A percentile compares a stretch with the other conserved stretches of the same genome.
phyloP scores from a whole-genome alignment of 2,329 filamentous ascomycete genomes.

The Aschersonia sp. region DNA sequence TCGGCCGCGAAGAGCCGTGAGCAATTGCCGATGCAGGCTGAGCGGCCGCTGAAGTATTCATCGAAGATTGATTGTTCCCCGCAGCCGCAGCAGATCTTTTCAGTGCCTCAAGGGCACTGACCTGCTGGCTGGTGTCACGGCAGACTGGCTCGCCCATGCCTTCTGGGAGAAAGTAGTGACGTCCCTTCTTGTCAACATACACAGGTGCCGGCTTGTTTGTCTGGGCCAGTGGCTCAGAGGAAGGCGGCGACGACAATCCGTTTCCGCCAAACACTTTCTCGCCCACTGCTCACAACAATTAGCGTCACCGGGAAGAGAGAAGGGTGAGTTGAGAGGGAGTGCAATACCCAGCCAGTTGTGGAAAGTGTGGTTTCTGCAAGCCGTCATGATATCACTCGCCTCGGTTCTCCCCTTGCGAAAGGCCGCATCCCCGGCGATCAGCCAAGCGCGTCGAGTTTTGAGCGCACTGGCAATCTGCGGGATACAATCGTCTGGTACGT shows the following conservation, averaged over 20 bases:
- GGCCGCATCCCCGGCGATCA: constrained; percentile 8
- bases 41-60: too few species aligned
- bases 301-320: background rate
- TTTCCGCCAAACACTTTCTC: constrained; percentile 11
- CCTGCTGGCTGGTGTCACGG: background rate
- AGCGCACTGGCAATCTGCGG: constrained; percentile 18
- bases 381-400: constrained; percentile 11
- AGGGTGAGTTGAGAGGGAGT: background rate
- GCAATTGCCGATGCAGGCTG: constrained; percentile 3
- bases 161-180: constrained; percentile 12
- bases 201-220: constrained; percentile 8
- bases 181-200: constrained; percentile 7
- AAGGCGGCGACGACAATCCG: constrained; percentile 15
- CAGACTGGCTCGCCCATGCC: background rate
- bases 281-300: constrained; percentile 10
- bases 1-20: constrained; percentile 3
- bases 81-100: constrained; percentile 14
- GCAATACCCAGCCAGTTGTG: constrained; percentile 22
- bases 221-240: constrained; percentile 4
- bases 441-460: constrained; percentile 13
- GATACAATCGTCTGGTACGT: constrained; percentile 14
- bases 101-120: constrained; percentile 9
- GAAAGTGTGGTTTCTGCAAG: constrained; percentile 11
- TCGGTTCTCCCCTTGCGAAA: constrained; percentile 3
- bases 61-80: background rate